Evolutionary conservation across 2,329 filamentous ascomycete genomes (phyloP), one percentile per base, ranked within the genome.

Genomic region (Mollisia scopiformis): DNA sequence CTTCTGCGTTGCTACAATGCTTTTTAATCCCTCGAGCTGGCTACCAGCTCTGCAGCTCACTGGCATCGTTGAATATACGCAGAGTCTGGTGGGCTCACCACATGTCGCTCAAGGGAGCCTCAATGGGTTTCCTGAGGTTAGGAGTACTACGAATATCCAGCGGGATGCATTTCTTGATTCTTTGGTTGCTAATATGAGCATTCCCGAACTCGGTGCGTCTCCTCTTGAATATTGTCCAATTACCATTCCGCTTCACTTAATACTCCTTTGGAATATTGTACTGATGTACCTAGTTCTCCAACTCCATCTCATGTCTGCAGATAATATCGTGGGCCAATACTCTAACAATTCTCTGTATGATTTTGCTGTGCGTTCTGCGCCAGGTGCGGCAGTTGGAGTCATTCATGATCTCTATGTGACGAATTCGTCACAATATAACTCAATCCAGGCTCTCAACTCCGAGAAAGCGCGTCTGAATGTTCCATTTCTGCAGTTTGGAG

Each of bases 351-450:
- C 39, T 11, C 54, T 56, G n/a, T 78, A 78, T 57, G 75, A 62
- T 13, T 47, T 53, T 13, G 73, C 71, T 55, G 63, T 66, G 72
- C 74, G 13, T 71, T 31, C 46, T 6, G 56, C 55, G 28, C 76
- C 76, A 0, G 72, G 71, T 31, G 75, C 77, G 3, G 72, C 76
- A 2, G 73, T 80, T 50, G 77, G 78, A 8, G 66, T 75, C 3
- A 72, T 80, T 54, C 78, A 80, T 52, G 77, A 80, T 62, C 78
- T 76, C 73, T 80, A 80, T 53, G 71, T 76, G 2, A 72, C 77
- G 0, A 79, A 79, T 52, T 76, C 70, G 27, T 75, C 77, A 6
- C 67, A 79, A 59, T 79, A 80, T 62, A 79, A 79, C 55, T 67
- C 69, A 2, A 52, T 79, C 2, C 78, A 80, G 55, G 68, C 70